Conservation (phyloP, 257 asterid genomes). For the Scutellaria minor region DNA sequence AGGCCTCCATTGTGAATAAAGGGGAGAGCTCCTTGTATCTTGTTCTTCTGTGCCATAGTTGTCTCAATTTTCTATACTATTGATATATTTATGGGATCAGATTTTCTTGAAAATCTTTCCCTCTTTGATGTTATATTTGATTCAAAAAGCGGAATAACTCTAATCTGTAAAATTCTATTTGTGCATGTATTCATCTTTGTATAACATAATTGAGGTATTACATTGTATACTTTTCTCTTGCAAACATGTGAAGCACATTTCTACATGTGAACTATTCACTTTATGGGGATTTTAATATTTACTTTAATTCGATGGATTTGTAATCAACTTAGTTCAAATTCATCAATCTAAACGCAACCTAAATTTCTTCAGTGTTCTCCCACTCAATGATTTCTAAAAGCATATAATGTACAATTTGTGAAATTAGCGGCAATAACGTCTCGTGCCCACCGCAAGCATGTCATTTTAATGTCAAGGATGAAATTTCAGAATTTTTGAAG, state of each 20-base stretch:
- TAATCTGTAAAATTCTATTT: slow-evolving; percentile 11
- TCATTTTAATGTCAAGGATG: too few species aligned
- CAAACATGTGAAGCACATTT: not conserved
- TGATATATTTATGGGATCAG: slow-evolving; percentile 40
- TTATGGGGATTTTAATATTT: too few species aligned
- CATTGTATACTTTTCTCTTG: not conserved
- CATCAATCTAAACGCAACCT: too few species aligned
- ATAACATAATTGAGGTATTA: slow-evolving; percentile 27
- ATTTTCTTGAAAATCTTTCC: slow-evolving; percentile 38
- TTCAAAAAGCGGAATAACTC: slow-evolving; percentile 30
- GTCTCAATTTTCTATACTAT: slow-evolving; percentile 43
- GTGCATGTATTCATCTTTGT: slow-evolving; percentile 29
- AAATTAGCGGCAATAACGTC: too few species aligned
- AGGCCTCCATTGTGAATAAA: slow-evolving; percentile 51
- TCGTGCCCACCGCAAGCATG: too few species aligned
- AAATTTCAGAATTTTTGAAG: too few species aligned
- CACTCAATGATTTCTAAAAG: too few species aligned
- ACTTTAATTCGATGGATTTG: too few species aligned
- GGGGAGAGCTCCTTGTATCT: slow-evolving; percentile 42
- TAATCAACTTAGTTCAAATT: too few species aligned
- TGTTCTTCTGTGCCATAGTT: slow-evolving; percentile 33
- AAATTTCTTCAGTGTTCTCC: too few species aligned
- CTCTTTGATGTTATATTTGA: slow-evolving; percentile 38
- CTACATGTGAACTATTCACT: not conserved
- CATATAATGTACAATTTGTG: too few species aligned